Base-by-base conservation (phyloP, 2,329 filamentous ascomycete species). In the Allantophomopsis cytisporea region DNA sequence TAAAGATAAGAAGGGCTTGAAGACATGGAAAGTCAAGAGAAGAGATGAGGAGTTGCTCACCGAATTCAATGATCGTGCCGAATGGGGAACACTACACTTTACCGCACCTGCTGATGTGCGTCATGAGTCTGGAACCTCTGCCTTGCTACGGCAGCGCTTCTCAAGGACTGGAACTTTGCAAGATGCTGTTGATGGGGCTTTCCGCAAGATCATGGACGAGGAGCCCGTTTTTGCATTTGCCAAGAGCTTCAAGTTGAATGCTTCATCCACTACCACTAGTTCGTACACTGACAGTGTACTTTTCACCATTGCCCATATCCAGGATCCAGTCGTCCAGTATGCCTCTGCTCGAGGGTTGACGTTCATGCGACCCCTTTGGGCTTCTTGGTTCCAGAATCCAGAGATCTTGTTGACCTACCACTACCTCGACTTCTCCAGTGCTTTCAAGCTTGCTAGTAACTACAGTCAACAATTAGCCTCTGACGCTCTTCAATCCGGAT, bases 61-160 rank as follows among this genome's bases (percentile, higher is more conserved):
- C 1, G 86, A 93, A 57, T 70, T 70, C 40, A 61, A 61, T 34
- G 86, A 93, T 50, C 79, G 80, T 34, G 73, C 81, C 1, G 85
- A 93, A 70, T 93, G 86, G 86, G 86, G 86, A 4, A 80, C 76
- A 20, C 58, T 93, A 41, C 73, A 84, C 57, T 85, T 93, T 54
- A 80, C 80, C 16, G 84, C 69, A 2, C 83, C 85, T 16, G 62
- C 66, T 46, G 70, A 80, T 52, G 74, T 73, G 14, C 65, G 71
- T 18, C 79, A 88, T 53, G 76, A 89, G 59, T 74, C 73, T 45
- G 85, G 83, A 21, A 76, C 75, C 15, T 82, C 84, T 6, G 68
- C 65, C 2, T 45, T 66, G 7, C 62, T 91, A 16, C 73, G 84
- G 39, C 73, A 76, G 45, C 65, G 69, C 2, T 94, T 93, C 57